Percentiles rank a stretch among this genome's conserved stretches.
Conservation (phyloP, 371 early-diverging fungal species). For the Circinella minor region DNA sequence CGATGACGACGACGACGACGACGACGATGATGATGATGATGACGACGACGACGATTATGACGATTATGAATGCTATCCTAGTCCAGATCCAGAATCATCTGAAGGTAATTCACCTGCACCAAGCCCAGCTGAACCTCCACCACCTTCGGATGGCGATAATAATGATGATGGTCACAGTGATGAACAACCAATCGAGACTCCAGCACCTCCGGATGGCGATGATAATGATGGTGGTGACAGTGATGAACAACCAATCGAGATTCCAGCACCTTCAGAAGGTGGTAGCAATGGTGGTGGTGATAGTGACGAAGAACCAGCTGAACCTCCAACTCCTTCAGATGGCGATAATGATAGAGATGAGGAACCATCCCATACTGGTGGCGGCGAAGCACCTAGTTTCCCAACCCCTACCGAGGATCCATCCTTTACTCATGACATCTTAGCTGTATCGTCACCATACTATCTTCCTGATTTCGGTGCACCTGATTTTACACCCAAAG, state of each 20-base stretch:
- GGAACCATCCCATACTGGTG: not conserved
- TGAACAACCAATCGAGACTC: too few species aligned
- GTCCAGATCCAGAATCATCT: not conserved
- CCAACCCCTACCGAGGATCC: constrained; percentile 4
- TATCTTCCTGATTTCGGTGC: constrained; percentile 19
- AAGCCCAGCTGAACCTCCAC: not conserved
- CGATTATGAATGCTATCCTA: constrained; percentile 2
- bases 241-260: too few species aligned
- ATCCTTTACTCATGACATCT: constrained; percentile 9
- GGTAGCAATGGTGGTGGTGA: too few species aligned
- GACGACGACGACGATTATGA: not conserved
- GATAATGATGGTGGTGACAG: too few species aligned
- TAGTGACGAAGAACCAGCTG: not conserved
- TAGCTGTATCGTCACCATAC: constrained; percentile 17
- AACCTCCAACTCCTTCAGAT: not conserved
- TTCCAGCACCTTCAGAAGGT: too few species aligned
- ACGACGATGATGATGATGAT: not conserved
- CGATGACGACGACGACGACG: not conserved
- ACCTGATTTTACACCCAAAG: constrained; percentile 1
- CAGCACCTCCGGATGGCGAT: too few species aligned
- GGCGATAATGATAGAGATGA: not conserved
- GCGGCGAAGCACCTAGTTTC: not conserved
- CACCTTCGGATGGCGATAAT: not conserved
- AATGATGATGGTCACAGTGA: not conserved
- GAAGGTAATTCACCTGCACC: too few species aligned